phyloP scores from a whole-genome alignment of 345 rosid genomes.

The Eucalyptus marginata region DNA sequence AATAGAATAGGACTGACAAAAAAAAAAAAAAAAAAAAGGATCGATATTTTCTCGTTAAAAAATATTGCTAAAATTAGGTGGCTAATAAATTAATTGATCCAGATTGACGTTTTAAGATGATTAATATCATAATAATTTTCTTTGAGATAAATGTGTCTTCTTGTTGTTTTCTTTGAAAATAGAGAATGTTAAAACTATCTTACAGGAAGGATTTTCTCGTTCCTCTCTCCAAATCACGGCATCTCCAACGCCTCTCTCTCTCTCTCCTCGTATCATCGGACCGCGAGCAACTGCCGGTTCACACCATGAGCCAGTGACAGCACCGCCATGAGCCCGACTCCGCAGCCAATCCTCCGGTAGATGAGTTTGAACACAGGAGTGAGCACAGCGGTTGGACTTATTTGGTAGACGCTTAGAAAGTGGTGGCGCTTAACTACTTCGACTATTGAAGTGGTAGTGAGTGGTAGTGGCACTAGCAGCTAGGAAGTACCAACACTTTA shows the following conservation, averaged over 20 bases:
- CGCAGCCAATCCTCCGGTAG: neutral
- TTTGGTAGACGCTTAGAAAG: too few species aligned
- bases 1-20: too few species aligned
- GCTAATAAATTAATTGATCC: neutral
- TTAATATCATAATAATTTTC: neutral
- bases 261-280: neutral
- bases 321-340: neutral
- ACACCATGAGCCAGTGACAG: neutral
- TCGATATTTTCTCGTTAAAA: neutral
- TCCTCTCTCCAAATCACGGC: neutral
- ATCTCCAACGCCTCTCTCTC: neutral
- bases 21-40: too few species aligned
- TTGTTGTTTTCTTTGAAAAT: neutral
- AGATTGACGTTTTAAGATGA: neutral
- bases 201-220: neutral
- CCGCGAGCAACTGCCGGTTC: neutral
- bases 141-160: neutral
- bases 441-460: neutral
- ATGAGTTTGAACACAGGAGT: neutral
- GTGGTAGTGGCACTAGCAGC: accelerated
- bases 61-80: neutral
- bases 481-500: too few species aligned
- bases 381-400: neutral
- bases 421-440: neutral
- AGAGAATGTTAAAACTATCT: neutral